Percentiles rank a stretch among this genome's conserved stretches.
phyloP scores from a whole-genome alignment of 768 basidiomycete genomes.

The Termitomyces eurrhizus region DNA sequence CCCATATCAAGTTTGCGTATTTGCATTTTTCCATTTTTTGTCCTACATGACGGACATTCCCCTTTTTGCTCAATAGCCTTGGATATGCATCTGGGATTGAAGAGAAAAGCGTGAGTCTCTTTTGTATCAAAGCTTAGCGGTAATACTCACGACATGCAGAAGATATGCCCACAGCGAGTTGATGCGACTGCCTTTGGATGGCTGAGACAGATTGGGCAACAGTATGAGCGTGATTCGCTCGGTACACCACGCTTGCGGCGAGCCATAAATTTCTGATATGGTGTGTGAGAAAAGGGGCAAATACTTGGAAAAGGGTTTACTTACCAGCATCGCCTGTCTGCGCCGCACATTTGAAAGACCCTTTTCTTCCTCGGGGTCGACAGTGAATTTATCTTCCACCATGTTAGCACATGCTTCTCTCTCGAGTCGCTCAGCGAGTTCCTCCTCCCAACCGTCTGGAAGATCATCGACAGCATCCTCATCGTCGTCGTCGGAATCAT shows the following conservation, averaged over 20 bases:
- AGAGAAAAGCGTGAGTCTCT: neutral
- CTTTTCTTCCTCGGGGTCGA: neutral
- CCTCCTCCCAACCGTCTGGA: conserved; percentile 12
- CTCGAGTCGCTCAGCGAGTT: conserved; percentile 1
- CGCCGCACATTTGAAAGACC: conserved; percentile 3
- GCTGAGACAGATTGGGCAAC: conserved; percentile 8
- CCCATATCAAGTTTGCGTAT: conserved; percentile 9
- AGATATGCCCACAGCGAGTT: conserved; percentile 13
- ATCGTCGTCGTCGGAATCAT: conserved; percentile 9
- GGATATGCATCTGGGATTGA: neutral
- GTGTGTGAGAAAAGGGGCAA: neutral
- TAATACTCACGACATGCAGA: conserved; percentile 9
- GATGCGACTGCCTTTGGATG: neutral
- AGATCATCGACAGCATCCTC: neutral
- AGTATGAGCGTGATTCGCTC: neutral
- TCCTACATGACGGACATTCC: conserved; percentile 8
- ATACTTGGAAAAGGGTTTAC: conserved; percentile 1
- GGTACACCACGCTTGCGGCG: conserved; percentile 9
- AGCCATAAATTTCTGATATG: conserved; percentile 7
- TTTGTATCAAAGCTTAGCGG: no score
- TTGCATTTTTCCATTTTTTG: neutral
- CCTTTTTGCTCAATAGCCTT: conserved; percentile 6
- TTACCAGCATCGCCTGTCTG: conserved; percentile 9
- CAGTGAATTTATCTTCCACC: conserved; percentile 2
- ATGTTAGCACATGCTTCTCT: conserved; percentile 1